These are phyloP conservation scores for Mortierella polycephala DNA, from an alignment of 371 early-diverging fungal genomes.

Conservation along the genomic window DNA sequence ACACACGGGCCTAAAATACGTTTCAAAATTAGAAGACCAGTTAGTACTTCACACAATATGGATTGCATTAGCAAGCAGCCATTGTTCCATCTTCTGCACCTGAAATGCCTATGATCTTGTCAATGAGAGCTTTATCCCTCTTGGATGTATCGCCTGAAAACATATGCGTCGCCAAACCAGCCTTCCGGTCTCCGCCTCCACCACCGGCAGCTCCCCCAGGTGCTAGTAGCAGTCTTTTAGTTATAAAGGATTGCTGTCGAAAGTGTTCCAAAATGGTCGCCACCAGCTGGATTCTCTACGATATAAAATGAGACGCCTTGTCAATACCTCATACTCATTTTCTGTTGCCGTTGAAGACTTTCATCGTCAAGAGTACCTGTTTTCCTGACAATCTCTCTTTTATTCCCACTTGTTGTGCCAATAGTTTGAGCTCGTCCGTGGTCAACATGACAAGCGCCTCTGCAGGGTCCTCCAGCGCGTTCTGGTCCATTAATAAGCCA, in stretches of 20 bases:
- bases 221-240: conserved; percentile 36
- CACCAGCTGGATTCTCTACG: conserved; percentile 20
- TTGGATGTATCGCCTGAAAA: conserved; percentile 35
- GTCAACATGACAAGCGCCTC: conserved; percentile 39
- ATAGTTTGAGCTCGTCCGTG: conserved; percentile 42
- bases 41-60: no score
- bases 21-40: no score
- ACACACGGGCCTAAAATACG: conserved; percentile 55
- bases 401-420: conserved; percentile 30
- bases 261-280: conserved; percentile 39
- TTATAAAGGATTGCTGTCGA: conserved; percentile 45
- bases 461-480: conserved; percentile 10
- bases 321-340: no score
- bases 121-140: conserved; percentile 41
- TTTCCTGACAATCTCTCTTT: conserved; percentile 41
- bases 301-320: not conserved
- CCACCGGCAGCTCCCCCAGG: conserved; percentile 27
- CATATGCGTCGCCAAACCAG: conserved; percentile 33
- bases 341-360: not conserved
- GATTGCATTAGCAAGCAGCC: not conserved
- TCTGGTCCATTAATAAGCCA: conserved; percentile 32
- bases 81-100: conserved; percentile 13
- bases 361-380: conserved; percentile 14
- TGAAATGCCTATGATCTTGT: conserved; percentile 50
- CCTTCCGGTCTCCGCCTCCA: conserved; percentile 16